A percentile compares a stretch with the other conserved stretches of the same genome.
phyloP scores from a whole-genome alignment of 805 yeast species.

The Danielia reshetovae region DNA sequence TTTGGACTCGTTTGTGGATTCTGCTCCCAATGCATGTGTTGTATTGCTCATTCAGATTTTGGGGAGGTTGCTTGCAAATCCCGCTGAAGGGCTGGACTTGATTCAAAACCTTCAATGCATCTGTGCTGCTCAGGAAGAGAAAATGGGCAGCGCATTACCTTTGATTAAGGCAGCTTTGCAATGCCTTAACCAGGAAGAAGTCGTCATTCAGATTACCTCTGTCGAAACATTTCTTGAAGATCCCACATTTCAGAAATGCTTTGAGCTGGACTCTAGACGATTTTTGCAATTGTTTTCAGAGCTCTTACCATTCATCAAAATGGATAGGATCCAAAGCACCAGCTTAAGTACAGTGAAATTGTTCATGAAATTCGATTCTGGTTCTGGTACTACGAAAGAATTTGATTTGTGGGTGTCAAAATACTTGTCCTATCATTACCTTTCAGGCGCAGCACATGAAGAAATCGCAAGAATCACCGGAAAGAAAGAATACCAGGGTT shows the following conservation, averaged over 20 bases:
- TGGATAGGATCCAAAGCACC: not conserved
- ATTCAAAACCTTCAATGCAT: not conserved
- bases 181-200: not conserved
- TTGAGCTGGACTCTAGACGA: not conserved
- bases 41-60: conserved; percentile 5
- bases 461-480: not conserved
- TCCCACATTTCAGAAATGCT: not conserved
- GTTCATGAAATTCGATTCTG: conserved; percentile 1
- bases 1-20: not conserved
- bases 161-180: conserved; percentile 1
- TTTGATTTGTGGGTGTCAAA: conserved; percentile 10
- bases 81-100: not conserved
- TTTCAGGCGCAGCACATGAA: conserved; percentile 6
- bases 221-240: conserved; percentile 1
- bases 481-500: conserved; percentile 1
- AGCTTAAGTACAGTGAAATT: conserved; percentile 1
- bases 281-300: not conserved
- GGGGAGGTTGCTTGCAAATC: conserved; percentile 1
- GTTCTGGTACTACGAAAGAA: not conserved
- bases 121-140: not conserved
- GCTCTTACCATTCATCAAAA: not conserved
- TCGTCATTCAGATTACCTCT: not conserved
- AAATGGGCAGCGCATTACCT: not conserved
- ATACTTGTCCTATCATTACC: conserved; percentile 11
- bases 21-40: not conserved